These are phyloP conservation scores for Boletus vinaceobasis DNA, from an alignment of 768 basidiomycete genomes.

Conservation along the genomic window DNA sequence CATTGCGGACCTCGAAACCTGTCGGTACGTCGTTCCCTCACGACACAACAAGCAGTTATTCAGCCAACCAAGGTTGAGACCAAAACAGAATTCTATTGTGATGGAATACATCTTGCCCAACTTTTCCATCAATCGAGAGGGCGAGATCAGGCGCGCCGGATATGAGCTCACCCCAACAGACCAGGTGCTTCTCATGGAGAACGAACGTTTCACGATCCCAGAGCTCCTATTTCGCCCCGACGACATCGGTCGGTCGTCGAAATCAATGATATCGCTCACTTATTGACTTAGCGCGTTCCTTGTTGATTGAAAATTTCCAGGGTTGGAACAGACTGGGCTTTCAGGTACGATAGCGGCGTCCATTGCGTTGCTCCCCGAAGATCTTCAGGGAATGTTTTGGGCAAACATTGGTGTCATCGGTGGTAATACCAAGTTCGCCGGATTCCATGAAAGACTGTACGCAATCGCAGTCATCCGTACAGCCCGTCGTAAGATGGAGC, in stretches of 20 bases:
- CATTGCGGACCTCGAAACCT: slow-evolving; percentile 67
- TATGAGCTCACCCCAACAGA: slow-evolving; percentile 54
- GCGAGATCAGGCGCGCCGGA: slow-evolving; percentile 51
- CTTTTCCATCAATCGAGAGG: slow-evolving; percentile 63
- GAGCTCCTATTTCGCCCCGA: slow-evolving; percentile 88
- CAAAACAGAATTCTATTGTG: slow-evolving; percentile 63
- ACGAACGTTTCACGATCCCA: slow-evolving; percentile 90
- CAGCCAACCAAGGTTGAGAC: slow-evolving; percentile 43
- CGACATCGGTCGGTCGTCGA: slow-evolving; percentile 67
- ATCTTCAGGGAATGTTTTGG: slow-evolving; percentile 94
- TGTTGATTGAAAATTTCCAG: slow-evolving; percentile 34
- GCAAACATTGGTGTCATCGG: slow-evolving; percentile 89
- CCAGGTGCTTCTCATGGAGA: slow-evolving; percentile 81
- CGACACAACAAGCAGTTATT: slow-evolving; percentile 13
- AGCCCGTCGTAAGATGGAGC: slow-evolving; percentile 9
- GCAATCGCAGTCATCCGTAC: slow-evolving; percentile 27
- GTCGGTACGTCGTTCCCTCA: slow-evolving; percentile 56
- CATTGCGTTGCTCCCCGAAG: slow-evolving; percentile 71
- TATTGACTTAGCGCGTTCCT: slow-evolving; percentile 4
- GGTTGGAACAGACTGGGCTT: slow-evolving; percentile 79
- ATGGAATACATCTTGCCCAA: slow-evolving; percentile 92
- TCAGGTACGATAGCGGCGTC: slow-evolving; percentile 71
- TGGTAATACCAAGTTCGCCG: slow-evolving; percentile 72
- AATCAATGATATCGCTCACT: slow-evolving; percentile 6
- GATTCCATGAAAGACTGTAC: slow-evolving; percentile 75